Evolutionary conservation across 148 eudicot genomes (phyloP).

Genomic region (Polygonum aviculare): DNA sequence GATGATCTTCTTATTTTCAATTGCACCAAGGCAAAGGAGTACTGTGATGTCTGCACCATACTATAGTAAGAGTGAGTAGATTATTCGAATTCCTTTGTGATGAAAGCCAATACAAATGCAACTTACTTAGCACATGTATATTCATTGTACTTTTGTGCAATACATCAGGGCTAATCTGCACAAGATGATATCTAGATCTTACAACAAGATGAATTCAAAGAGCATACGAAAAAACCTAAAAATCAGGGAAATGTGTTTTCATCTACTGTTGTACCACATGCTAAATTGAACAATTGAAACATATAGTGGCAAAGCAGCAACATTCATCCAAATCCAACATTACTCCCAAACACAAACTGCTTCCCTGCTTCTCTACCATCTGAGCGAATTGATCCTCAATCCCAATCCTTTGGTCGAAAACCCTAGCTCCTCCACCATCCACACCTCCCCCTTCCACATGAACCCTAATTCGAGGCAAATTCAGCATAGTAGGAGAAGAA

Average conservation of each 20-base stretch:
- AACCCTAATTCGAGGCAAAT: constrained; percentile 69
- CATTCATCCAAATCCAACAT: background rate
- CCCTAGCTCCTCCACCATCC: constrained; percentile 21
- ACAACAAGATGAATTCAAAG: background rate
- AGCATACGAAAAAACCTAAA: background rate
- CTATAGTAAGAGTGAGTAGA: background rate
- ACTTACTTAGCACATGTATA: too few species aligned
- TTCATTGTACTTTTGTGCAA: too few species aligned
- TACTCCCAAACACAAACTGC: background rate
- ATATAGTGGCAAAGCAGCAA: background rate
- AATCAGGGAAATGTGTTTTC: background rate
- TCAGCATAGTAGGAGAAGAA: constrained; percentile 49
- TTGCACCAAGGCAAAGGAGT: too few species aligned
- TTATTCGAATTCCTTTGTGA: background rate
- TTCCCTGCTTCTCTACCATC: constrained; percentile 22
- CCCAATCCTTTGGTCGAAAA: constrained; percentile 25
- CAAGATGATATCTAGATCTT: background rate
- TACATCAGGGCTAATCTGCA: background rate
- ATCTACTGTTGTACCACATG: background rate
- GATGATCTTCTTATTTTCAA: too few species aligned
- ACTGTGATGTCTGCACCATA: background rate
- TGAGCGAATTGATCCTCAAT: constrained; percentile 64
- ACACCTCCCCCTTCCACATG: constrained; percentile 38
- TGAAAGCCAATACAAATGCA: background rate
- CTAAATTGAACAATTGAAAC: background rate